phyloP scores from a whole-genome alignment of 2,329 filamentous ascomycete species.

The Lachnellula arida region DNA sequence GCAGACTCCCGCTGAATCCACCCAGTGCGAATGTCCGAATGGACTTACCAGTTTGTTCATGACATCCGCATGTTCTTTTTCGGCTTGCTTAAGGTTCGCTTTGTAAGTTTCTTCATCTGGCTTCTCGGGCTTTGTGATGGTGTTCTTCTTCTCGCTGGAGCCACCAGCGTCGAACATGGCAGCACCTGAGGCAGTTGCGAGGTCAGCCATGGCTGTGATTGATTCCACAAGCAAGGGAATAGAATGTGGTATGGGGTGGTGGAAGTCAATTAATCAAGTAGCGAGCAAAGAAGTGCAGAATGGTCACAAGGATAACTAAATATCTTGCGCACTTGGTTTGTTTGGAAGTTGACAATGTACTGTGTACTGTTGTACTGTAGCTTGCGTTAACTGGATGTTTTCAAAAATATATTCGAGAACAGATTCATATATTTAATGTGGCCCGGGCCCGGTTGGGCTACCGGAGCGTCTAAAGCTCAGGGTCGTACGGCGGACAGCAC shows the following conservation, averaged over 20 bases:
- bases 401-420: conserved; percentile 5
- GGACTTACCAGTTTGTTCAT: conserved; percentile 63
- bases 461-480: too few relatives aligned
- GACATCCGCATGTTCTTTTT: conserved; percentile 78
- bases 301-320: conserved; percentile 19
- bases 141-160: conserved; percentile 33
- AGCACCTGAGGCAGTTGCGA: conserved; percentile 39
- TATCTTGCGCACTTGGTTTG: conserved; percentile 17
- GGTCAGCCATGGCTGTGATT: conserved; percentile 43
- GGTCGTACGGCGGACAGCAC: background rate
- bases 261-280: background rate
- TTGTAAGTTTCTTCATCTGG: conserved; percentile 86
- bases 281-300: background rate
- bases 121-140: conserved; percentile 64
- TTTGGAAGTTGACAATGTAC: background rate
- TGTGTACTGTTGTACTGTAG: too few relatives aligned
- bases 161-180: conserved; percentile 36
- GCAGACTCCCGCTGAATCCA: background rate
- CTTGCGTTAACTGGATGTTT: too few relatives aligned
- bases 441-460: background rate
- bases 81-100: conserved; percentile 69
- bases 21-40: background rate
- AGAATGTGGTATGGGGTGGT: background rate
- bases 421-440: background rate
- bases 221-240: background rate